These are phyloP conservation scores for Kazachstania taianensis DNA, from an alignment of 805 yeast genomes.

Conservation along the genomic window DNA sequence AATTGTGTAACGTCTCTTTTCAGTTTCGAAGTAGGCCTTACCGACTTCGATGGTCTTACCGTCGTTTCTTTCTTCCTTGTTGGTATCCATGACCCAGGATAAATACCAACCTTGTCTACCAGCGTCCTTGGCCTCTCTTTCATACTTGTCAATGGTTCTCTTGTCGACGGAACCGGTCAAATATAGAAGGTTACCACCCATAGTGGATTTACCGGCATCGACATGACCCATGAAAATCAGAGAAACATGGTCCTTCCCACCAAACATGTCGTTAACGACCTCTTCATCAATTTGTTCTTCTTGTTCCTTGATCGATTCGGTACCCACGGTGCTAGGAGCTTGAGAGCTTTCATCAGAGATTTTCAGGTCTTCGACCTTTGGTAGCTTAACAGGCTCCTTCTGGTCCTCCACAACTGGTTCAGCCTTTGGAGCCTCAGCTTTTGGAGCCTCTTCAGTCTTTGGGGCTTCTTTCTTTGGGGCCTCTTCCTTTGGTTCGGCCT, in stretches of 20 bases:
- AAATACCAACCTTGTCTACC: slow-evolving; percentile 99
- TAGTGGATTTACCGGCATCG: slow-evolving; percentile 98
- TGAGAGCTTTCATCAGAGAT: slow-evolving; percentile 17
- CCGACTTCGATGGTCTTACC: slow-evolving; percentile 99
- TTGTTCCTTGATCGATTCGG: slow-evolving; percentile 42
- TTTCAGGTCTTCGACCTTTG: slow-evolving; percentile 26
- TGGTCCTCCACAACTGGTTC: no score
- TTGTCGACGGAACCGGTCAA: slow-evolving; percentile 96
- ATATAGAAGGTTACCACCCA: slow-evolving; percentile 95
- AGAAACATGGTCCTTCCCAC: slow-evolving; percentile 95
- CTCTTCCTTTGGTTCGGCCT: slow-evolving; percentile 23
- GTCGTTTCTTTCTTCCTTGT: slow-evolving; percentile 96
- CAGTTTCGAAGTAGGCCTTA: slow-evolving; percentile 95
- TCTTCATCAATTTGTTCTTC: slow-evolving; percentile 80
- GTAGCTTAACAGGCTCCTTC: slow-evolving; percentile 17
- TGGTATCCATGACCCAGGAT: slow-evolving; percentile 99
- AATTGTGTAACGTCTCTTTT: slow-evolving; percentile 93
- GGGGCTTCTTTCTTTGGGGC: slow-evolving; percentile 14
- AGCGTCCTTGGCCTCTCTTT: slow-evolving; percentile 97
- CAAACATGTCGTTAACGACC: slow-evolving; percentile 84
- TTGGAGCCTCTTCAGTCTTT: slow-evolving; percentile 4
- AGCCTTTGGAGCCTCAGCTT: not conserved
- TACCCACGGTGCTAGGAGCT: slow-evolving; percentile 25
- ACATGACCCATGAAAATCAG: slow-evolving; percentile 99
- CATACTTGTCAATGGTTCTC: slow-evolving; percentile 96